Evolutionary conservation across 2,329 filamentous ascomycete species (phyloP).

Genomic region (Eurotiales sp.): DNA sequence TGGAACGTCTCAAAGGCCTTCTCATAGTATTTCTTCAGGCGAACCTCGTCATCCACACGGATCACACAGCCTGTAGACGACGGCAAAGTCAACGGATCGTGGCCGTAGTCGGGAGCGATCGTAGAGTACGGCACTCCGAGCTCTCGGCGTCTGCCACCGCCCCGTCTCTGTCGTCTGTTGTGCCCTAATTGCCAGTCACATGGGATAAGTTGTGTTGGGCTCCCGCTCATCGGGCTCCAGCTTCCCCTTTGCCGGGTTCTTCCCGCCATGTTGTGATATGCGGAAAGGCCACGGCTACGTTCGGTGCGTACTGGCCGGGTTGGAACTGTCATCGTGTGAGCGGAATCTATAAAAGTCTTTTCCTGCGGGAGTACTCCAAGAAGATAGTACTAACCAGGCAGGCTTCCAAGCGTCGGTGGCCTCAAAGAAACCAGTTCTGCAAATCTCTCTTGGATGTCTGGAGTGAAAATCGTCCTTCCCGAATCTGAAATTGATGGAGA

Average conservation of each 20-base stretch:
- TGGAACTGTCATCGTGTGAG: conserved; percentile 2
- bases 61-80: conserved; percentile 21
- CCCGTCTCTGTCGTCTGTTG: conserved; percentile 15
- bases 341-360: neutral
- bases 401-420: conserved; percentile 22
- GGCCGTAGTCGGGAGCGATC: conserved; percentile 30
- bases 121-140: conserved; percentile 8
- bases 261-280: conserved; percentile 7
- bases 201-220: conserved; percentile 12
- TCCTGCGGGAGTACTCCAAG: neutral
- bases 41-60: conserved; percentile 25
- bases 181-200: conserved; percentile 17
- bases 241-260: conserved; percentile 14
- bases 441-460: conserved; percentile 33
- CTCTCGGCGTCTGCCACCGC: conserved; percentile 10
- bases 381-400: conserved; percentile 22
- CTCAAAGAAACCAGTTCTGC: conserved; percentile 20
- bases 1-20: conserved; percentile 38
- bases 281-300: neutral
- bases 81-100: conserved; percentile 29
- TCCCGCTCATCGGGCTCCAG: conserved; percentile 21
- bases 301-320: conserved; percentile 4
- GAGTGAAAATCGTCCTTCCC: conserved; percentile 31
- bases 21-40: conserved; percentile 33
- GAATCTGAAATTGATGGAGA: conserved; percentile 32